Evolutionary conservation across 495 filamentous ascomycete genomes (phyloP), one percentile per base, ranked within the genome.

Genomic region (Cercophora newfieldiana): DNA sequence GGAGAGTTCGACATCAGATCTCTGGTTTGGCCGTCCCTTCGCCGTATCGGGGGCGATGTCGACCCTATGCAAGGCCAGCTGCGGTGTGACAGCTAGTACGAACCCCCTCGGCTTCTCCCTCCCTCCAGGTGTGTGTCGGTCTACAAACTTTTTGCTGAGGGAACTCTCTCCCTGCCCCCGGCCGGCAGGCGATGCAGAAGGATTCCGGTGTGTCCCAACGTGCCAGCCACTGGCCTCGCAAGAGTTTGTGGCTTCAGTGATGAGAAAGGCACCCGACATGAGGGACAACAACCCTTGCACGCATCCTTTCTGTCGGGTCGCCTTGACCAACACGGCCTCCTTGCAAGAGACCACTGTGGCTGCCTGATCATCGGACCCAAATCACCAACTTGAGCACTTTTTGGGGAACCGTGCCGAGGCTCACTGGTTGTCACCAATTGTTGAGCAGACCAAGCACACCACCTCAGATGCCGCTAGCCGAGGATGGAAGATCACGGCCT

Each of bases 231-330:
- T 14, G 10, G 37, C 37, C 12, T 44, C 18, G 37, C 37, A 44
- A 14, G 37, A 5, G 18, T 6, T n/a, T 2, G 37, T 44, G 10
- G 37, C 37, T 44, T 33, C 12, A 14, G 37, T 44, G 10, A 16
- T 16, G 12, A 14, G 37, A 14, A 16, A 44, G 37, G 12, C 4
- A 2, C 37, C 18, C 18, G 37, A 16, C 37, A 14, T 44, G 37
- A 44, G 37, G 37, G 37, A 44, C 12, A 22, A 24, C 12, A 22
- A 24, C 12, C 51, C 26, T 55, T 55, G 51, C 2, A 26, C n/a
- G n/a, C 51, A 24, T 10, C 51, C 51, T 4, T 55, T 26, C 19
- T 55, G 51, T 55, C 51, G 51, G 51, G 51, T 24, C 51, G 51
- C 26, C 0, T 3, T 55, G 51, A 14, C 21, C 2, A 2, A 8